These are phyloP conservation scores for Xylaria sp. DNA, from an alignment of 2,329 filamentous ascomycete genomes.

Conservation along the genomic window DNA sequence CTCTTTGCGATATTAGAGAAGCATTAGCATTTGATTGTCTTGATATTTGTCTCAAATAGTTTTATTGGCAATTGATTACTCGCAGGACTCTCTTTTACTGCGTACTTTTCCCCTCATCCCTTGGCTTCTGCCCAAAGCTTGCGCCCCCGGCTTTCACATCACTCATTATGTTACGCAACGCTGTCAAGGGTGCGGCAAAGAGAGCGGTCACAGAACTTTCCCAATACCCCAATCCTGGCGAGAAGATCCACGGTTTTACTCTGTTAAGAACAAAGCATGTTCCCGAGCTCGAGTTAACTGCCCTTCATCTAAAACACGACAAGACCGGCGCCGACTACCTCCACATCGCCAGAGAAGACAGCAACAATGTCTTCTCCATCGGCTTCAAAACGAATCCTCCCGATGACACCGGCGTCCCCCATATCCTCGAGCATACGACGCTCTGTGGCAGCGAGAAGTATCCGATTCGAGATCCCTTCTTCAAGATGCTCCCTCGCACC, in stretches of 20 bases:
- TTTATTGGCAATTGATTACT: background rate
- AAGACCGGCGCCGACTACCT: constrained; percentile 96
- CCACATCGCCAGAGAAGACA: constrained; percentile 92
- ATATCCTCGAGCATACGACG: constrained; percentile 97
- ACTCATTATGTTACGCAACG: constrained; percentile 62
- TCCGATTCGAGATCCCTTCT: constrained; percentile 98
- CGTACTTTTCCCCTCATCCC: background rate
- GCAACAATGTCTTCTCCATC: constrained; percentile 99
- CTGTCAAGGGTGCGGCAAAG: constrained; percentile 58
- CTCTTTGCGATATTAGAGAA: background rate
- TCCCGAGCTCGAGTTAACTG: constrained; percentile 91
- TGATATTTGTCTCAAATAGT: background rate
- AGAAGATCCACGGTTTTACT: constrained; percentile 93
- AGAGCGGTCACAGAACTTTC: constrained; percentile 80
- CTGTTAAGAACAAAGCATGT: constrained; percentile 89
- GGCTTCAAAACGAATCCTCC: constrained; percentile 99
- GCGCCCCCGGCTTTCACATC: constrained; percentile 18
- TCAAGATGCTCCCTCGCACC: constrained; percentile 98
- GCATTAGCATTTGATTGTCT: background rate
- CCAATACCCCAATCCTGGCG: constrained; percentile 80
- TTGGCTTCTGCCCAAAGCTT: constrained; percentile 15
- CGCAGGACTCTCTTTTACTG: constrained; percentile 5
- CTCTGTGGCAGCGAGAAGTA: constrained; percentile 96
- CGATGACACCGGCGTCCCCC: constrained; percentile 93
- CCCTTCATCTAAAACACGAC: constrained; percentile 89